Percentiles rank a stretch among this genome's conserved stretches.
These are phyloP conservation scores for Hanseniaspora taiwanica DNA, from an alignment of 805 yeast species.

Conservation along the genomic window DNA sequence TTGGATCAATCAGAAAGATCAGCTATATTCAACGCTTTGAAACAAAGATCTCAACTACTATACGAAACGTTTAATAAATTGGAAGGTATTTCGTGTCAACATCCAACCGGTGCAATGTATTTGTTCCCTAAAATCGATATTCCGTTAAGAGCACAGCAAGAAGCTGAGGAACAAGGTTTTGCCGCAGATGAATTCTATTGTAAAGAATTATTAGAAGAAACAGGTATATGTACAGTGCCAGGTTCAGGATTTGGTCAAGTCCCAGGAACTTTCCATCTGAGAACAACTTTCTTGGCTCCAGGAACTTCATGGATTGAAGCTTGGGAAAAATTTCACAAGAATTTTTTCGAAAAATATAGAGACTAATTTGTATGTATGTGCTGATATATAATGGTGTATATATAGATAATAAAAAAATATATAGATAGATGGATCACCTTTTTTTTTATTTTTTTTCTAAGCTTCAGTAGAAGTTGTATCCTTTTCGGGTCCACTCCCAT, in stretches of 20 bases:
- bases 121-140: constrained; percentile 71
- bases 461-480: too few species aligned
- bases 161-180: constrained; percentile 43
- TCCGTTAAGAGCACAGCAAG: constrained; percentile 46
- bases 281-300: constrained; percentile 96
- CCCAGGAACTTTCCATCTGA: constrained; percentile 77
- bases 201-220: constrained; percentile 61
- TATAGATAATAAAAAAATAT: constrained; percentile 4
- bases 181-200: constrained; percentile 85
- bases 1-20: constrained; percentile 49
- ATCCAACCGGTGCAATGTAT: constrained; percentile 97
- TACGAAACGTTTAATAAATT: constrained; percentile 59
- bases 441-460: too few species aligned
- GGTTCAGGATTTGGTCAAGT: constrained; percentile 96
- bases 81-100: constrained; percentile 76
- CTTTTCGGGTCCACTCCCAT: too few species aligned
- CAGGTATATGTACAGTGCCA: constrained; percentile 96
- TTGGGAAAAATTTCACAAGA: constrained; percentile 69
- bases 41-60: constrained; percentile 47
- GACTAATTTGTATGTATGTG: constrained; percentile 13
- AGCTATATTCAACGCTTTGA: constrained; percentile 48
- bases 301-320: constrained; percentile 77
- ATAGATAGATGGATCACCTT: constrained; percentile 4
- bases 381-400: neutral
- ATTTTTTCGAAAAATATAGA: constrained; percentile 49